Conservation (phyloP, 352 stramenopile species). For the Phytophthora sp. region DNA sequence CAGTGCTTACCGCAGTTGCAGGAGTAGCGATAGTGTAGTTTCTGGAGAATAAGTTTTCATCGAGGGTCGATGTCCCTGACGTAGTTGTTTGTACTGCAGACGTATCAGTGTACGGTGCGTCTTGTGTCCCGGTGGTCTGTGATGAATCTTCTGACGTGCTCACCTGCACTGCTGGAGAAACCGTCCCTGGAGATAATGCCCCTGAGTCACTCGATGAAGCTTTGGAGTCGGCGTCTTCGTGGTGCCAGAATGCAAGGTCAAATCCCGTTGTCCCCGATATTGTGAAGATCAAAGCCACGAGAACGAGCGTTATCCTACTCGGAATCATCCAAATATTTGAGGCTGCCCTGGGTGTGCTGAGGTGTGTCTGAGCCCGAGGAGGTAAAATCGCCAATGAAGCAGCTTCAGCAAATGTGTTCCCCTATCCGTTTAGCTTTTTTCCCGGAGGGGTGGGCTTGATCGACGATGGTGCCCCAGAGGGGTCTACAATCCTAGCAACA, state of each 20-base stretch:
- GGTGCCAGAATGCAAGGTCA: conserved; percentile 12
- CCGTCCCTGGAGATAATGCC: not conserved
- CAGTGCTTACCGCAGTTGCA: conserved; percentile 1
- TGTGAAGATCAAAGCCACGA: not conserved
- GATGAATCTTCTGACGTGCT: too few species aligned
- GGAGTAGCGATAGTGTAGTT: conserved; percentile 14
- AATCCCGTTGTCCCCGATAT: not conserved
- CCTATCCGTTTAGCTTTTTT: too few species aligned
- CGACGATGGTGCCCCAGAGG: too few species aligned
- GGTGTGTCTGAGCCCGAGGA: not conserved
- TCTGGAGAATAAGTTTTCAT: not conserved
- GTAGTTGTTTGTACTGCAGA: not conserved
- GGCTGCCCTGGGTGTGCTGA: not conserved
- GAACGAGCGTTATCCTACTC: too few species aligned
- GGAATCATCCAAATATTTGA: not conserved
- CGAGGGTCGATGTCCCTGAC: not conserved
- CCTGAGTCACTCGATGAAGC: not conserved
- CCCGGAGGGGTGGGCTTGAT: too few species aligned
- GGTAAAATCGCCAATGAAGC: conserved; percentile 6
- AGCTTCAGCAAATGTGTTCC: not conserved
- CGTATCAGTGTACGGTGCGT: too few species aligned
- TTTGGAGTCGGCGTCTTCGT: conserved; percentile 2
- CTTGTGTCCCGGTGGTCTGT: not conserved
- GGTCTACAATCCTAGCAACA: too few species aligned
- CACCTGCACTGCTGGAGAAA: too few species aligned